Base-by-base conservation (phyloP, 2,329 filamentous ascomycete species). In the Aspergillus brasiliensis region DNA sequence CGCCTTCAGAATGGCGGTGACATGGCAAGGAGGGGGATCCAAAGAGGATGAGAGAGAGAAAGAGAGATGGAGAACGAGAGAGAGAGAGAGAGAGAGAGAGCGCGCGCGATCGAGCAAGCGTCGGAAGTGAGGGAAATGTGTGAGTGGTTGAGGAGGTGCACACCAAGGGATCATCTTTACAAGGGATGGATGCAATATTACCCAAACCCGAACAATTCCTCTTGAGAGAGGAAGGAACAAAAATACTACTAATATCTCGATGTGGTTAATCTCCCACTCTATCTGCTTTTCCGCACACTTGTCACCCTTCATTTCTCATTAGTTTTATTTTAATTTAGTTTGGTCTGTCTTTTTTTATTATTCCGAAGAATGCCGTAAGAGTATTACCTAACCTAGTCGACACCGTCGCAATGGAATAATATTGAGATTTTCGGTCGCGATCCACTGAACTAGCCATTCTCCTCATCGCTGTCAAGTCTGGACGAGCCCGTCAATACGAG, bases 401-500 rank as follows among this genome's bases (percentile, higher is more conserved):
- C 49, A n/a, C 49, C 10, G 31, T n/a, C 27, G 17, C 28, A 21
- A 44, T 44, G 19, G 23, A 48, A 25, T 23, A 56, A 37, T 56
- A 56, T 34, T 40, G 34, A 17, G 31, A 53, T 53, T 47, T 28
- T 31, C 44, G 17, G 40, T 38, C 52, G 49, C n/a, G 40, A 59
- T 59, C 60, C 51, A 58, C 46, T 23, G 31, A 34, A 47, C 38
- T 40, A 34, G 46, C 44, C 27, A 37, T 28, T 40, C 48, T 57
- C 44, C 40, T 44, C 15, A n/a, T 42, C 42, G 34, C 38, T 49
- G 34, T 46, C 38, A 44, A 34, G 51, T 27, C 27, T 56, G 25
- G 21, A 56, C 23, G n/a, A 49, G 42, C 37, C 25, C 53, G 48
- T 49, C 56, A 57, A 63, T 61, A 58, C 56, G 58, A 63, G 61